These are phyloP conservation scores for Pleurostoma richardsiae DNA, from an alignment of 2,329 filamentous ascomycete species.

Conservation along the genomic window DNA sequence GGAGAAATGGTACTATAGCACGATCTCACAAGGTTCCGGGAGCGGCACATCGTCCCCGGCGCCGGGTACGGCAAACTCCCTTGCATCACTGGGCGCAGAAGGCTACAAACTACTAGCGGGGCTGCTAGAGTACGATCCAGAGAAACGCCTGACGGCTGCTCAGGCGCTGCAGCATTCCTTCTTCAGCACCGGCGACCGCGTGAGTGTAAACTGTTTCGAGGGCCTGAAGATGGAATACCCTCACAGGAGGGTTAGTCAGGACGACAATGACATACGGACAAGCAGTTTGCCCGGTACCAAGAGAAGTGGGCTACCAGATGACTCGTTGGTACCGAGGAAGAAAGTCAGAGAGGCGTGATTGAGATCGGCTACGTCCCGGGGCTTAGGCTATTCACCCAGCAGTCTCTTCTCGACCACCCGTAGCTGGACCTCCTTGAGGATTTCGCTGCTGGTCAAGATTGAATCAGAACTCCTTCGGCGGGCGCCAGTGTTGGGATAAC, in stretches of 20 bases:
- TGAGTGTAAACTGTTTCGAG: constrained; percentile 84
- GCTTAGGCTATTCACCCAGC: no score
- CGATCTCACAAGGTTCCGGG: constrained; percentile 49
- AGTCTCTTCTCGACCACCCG: no score
- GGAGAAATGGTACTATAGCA: constrained; percentile 76
- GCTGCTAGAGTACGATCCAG: constrained; percentile 88
- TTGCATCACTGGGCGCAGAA: constrained; percentile 64
- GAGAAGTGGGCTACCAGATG: constrained; percentile 78
- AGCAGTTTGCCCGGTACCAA: constrained; percentile 88
- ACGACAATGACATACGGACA: constrained; percentile 94
- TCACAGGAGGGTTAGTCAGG: constrained; percentile 81
- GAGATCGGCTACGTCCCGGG: not conserved
- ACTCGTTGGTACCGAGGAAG: constrained; percentile 61
- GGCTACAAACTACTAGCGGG: constrained; percentile 78
- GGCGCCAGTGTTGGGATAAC: no score
- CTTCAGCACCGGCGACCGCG: constrained; percentile 69
- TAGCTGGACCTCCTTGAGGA: no score
- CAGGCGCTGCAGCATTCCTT: constrained; percentile 88
- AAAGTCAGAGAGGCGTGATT: constrained; percentile 49
- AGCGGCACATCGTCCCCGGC: constrained; percentile 42
- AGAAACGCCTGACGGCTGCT: constrained; percentile 80
- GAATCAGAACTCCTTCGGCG: no score
- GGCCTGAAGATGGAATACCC: constrained; percentile 86
- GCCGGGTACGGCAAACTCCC: constrained; percentile 24
- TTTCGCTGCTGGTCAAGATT: no score